Percentiles rank a stretch among this genome's conserved stretches.
These are phyloP conservation scores for Somion occarium DNA, from an alignment of 1,284 basidiomycete genomes.

Conservation along the genomic window DNA sequence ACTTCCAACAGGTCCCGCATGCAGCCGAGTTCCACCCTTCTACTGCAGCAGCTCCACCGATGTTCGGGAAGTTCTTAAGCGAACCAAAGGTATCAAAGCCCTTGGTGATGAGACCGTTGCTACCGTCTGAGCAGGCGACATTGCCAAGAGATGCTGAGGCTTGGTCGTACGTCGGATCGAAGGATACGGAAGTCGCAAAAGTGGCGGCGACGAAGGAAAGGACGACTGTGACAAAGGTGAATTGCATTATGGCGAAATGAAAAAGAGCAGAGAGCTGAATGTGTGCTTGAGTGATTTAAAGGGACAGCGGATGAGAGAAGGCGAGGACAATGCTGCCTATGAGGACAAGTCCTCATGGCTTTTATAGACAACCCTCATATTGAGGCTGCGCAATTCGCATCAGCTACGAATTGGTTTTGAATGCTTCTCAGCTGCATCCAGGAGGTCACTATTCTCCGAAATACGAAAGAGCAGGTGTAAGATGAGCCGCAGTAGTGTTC, in stretches of 20 bases:
- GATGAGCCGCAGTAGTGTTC: too few species aligned
- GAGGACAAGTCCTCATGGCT: background rate
- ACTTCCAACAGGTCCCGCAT: slow-evolving; percentile 45
- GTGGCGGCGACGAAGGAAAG: slow-evolving; percentile 21
- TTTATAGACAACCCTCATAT: background rate
- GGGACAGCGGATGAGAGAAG: too few species aligned
- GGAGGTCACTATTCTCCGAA: too few species aligned
- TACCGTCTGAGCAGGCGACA: slow-evolving; percentile 47
- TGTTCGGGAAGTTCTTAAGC: slow-evolving; percentile 45
- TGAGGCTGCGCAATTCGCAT: too few species aligned
- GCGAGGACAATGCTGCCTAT: too few species aligned
- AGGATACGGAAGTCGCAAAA: slow-evolving; percentile 29
- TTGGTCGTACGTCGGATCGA: slow-evolving; percentile 41
- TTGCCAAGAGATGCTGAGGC: slow-evolving; percentile 24
- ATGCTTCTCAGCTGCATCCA: too few species aligned
- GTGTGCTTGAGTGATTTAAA: too few species aligned
- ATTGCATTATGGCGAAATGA: slow-evolving; percentile 24
- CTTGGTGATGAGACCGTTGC: slow-evolving; percentile 37
- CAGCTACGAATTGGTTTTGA: too few species aligned
- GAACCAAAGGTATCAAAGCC: slow-evolving; percentile 42
- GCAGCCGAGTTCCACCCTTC: slow-evolving; percentile 34
- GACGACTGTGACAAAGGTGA: slow-evolving; percentile 21
- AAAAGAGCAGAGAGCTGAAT: too few species aligned
- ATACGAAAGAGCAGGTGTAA: too few species aligned
- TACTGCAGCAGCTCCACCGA: slow-evolving; percentile 43